Percentiles rank a stretch among this genome's conserved stretches.
These are phyloP conservation scores for Monosporascus sp. DNA, from an alignment of 2,329 filamentous ascomycete genomes.

Conservation along the genomic window DNA sequence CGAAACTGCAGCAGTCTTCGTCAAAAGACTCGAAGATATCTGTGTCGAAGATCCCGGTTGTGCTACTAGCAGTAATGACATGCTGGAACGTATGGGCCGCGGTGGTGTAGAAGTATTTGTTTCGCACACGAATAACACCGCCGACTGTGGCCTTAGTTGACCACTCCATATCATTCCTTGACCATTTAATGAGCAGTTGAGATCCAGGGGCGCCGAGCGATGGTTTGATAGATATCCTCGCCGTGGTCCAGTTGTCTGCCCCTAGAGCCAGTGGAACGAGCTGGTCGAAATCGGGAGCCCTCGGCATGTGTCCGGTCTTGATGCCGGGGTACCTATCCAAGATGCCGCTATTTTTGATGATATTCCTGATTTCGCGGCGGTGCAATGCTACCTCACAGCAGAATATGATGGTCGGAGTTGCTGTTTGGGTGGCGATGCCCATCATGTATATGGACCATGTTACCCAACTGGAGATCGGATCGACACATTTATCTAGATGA, in stretches of 20 bases:
- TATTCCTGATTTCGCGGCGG: not conserved
- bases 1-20: not conserved
- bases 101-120: not conserved
- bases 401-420: not conserved
- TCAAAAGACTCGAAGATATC: not conserved
- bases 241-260: not conserved
- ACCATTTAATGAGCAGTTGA: not conserved
- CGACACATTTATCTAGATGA: not conserved
- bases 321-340: not conserved
- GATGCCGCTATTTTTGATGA: not conserved
- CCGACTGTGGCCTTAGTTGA: not conserved
- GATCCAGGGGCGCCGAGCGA: not conserved
- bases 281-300: not conserved
- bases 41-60: not conserved
- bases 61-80: not conserved
- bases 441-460: constrained; percentile 2
- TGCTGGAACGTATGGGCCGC: not conserved
- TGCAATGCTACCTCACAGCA: not conserved
- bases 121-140: not conserved
- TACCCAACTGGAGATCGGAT: constrained; percentile 1
- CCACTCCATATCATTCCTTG: not conserved
- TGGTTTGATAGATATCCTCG: not conserved
- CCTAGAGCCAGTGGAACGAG: not conserved
- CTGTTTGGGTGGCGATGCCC: not conserved
- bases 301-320: constrained; percentile 1